Evolutionary conservation across 345 rosid species (phyloP).

Genomic region (Gynandropsis gynandra): DNA sequence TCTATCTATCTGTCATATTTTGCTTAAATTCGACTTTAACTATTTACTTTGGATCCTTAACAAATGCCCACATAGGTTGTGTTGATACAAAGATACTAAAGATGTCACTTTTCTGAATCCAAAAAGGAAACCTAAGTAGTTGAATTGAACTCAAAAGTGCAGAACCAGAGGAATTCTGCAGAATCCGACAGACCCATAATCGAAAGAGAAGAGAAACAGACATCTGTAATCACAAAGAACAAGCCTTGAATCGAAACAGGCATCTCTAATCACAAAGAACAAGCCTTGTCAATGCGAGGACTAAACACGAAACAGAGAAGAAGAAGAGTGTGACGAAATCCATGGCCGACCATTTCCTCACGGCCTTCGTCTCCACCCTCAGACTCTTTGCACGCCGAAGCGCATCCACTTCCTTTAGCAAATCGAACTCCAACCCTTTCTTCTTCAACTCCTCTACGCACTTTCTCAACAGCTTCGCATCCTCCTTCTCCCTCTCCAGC

Average conservation of each 20-base stretch:
- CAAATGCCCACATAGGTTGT: too few species aligned
- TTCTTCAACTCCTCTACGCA: conserved; percentile 90
- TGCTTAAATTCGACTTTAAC: too few species aligned
- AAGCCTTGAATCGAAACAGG: not conserved
- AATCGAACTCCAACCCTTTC: conserved; percentile 85
- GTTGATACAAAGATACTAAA: too few species aligned
- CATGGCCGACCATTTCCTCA: conserved; percentile 75
- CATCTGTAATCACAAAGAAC: not conserved
- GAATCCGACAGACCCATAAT: too few species aligned
- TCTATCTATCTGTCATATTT: too few species aligned
- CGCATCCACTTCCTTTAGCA: conserved; percentile 90
- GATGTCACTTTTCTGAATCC: too few species aligned
- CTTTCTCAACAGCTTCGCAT: conserved; percentile 59
- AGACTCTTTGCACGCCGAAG: conserved; percentile 89
- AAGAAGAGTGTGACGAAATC: conserved; percentile 75
- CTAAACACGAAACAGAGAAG: conserved; percentile 65
- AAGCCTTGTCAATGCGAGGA: conserved; percentile 65
- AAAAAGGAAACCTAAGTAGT: not conserved
- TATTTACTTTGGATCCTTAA: too few species aligned
- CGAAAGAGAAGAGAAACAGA: too few species aligned
- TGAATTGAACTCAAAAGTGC: conserved; percentile 6
- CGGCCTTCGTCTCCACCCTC: conserved; percentile 56
- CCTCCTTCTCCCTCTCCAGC: conserved; percentile 84
- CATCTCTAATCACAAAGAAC: conserved; percentile 49
- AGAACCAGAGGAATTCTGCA: conserved; percentile 32